Base-by-base conservation (phyloP, 176 grass and related monocot species). In the Zoysia japonica region DNA sequence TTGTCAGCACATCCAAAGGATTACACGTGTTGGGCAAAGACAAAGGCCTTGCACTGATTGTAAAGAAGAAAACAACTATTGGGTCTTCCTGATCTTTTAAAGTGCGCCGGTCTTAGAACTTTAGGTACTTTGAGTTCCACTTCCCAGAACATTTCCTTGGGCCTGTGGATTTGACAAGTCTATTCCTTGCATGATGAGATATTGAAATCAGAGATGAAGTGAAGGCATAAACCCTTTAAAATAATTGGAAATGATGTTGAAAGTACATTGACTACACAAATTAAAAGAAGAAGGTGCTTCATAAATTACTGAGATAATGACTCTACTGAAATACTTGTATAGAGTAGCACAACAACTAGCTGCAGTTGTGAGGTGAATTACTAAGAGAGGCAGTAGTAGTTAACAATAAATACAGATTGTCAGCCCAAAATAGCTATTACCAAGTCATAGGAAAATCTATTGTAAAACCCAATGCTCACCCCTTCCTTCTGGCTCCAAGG, bases 401-500 rank as follows among this genome's bases (percentile, higher is more conserved):
- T 39, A 79, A 80, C 3, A 69, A 62, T 40, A 81, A 70, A 64
- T 63, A 54, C 39, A 45, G 65, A 49, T 39, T 38, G 38, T 49
- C 56, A 16, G 28, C 43, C 64, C 28, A 77, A 36, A 67, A 7
- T 50, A 9, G 47, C 5, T 17, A 71, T 76, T 28, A 28, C 28
- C 12, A 41, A 72, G 50, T 80, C 35, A 81, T 14, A 76, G 51
- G 6, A 85, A 72, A 80, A 57, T 86, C 57, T 63, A 75, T 55
- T 45, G 66, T 51, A 51, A 44, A 60, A 15, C 61, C 63, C 51
- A 83, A 73, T 83, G 87, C 87, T 71, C 39, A 99, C 96, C 96
- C 96, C 96, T 90, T 99, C 96, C 41, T 99, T 95, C 46, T 99
- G 92, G 78, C 92, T 95, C 96, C 96, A 99, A 54, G 96, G 96